Conservation (phyloP, 441 rosid species). For the Flueggea neowawraea region DNA sequence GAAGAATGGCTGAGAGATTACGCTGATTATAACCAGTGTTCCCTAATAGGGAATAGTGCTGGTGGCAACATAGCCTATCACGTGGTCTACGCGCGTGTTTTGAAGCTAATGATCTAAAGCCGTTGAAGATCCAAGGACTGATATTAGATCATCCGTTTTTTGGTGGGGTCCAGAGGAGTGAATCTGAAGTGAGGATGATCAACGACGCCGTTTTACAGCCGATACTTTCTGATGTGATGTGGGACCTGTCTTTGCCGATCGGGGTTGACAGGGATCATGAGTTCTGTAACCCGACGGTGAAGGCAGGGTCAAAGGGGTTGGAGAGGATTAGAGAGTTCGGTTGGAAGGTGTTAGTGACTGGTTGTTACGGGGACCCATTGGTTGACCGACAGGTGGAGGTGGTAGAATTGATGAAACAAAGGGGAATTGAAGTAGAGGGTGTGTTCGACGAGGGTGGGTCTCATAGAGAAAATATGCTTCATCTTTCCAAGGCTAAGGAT, state of each 20-base stretch:
- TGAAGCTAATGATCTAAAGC: constrained; percentile 9
- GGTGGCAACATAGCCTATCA: constrained; percentile 48
- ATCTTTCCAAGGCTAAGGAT: constrained; percentile 15
- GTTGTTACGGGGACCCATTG: constrained; percentile 36
- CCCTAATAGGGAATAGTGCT: constrained; percentile 45
- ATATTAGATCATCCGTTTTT: constrained; percentile 51
- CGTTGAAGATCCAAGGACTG: constrained; percentile 42
- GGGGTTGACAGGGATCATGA: constrained; percentile 50
- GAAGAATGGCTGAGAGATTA: constrained; percentile 35
- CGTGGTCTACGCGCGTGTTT: constrained; percentile 19
- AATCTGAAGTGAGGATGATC: constrained; percentile 30
- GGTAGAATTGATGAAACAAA: constrained; percentile 26
- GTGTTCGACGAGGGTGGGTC: constrained; percentile 21
- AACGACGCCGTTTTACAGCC: constrained; percentile 23
- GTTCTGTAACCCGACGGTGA: constrained; percentile 45
- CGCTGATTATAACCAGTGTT: constrained; percentile 29
- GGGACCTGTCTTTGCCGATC: constrained; percentile 35
- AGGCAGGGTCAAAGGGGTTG: constrained; percentile 16
- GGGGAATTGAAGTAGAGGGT: constrained; percentile 26
- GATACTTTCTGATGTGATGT: constrained; percentile 27
- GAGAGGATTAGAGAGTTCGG: constrained; percentile 19
- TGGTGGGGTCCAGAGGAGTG: constrained; percentile 34
- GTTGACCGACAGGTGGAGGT: constrained; percentile 43
- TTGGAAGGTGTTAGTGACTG: constrained; percentile 34
- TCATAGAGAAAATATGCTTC: constrained; percentile 26